Conservation (phyloP, 2,329 filamentous ascomycete genomes). For the Byssoonygena ceratinophila region DNA sequence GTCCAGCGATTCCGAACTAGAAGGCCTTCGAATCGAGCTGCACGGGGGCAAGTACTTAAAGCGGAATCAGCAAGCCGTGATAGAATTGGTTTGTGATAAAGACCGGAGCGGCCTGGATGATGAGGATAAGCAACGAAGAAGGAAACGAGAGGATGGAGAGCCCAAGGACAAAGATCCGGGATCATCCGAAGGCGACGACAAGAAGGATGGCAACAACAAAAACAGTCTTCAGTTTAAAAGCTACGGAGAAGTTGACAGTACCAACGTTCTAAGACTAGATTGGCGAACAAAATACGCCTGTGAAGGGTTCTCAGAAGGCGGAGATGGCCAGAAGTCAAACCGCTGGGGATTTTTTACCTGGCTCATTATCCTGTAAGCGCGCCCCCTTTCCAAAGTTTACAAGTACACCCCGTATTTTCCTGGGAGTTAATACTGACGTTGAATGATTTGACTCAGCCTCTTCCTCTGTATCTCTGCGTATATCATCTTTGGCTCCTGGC, state of each 20-base stretch:
- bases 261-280: constrained; percentile 59
- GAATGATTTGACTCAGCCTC: constrained; percentile 43
- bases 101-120: constrained; percentile 60
- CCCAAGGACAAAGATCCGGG: constrained; percentile 23
- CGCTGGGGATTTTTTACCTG: constrained; percentile 97
- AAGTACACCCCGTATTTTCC: background rate
- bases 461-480: constrained; percentile 82
- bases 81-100: constrained; percentile 73
- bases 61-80: constrained; percentile 55
- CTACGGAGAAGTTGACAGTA: constrained; percentile 53
- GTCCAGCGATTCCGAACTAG: constrained; percentile 50
- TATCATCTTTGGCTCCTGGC: constrained; percentile 95
- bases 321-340: constrained; percentile 31
- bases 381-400: constrained; percentile 1
- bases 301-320: constrained; percentile 35
- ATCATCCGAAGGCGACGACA: constrained; percentile 23
- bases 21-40: constrained; percentile 61
- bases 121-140: constrained; percentile 20
- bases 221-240: constrained; percentile 65
- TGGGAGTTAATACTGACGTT: background rate
- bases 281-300: constrained; percentile 89
- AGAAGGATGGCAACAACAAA: constrained; percentile 26
- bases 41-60: constrained; percentile 42
- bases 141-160: constrained; percentile 22
- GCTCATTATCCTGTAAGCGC: constrained; percentile 80